Conservation (phyloP, 2,329 filamentous ascomycete species). For the Beauveria brongniartii region DNA sequence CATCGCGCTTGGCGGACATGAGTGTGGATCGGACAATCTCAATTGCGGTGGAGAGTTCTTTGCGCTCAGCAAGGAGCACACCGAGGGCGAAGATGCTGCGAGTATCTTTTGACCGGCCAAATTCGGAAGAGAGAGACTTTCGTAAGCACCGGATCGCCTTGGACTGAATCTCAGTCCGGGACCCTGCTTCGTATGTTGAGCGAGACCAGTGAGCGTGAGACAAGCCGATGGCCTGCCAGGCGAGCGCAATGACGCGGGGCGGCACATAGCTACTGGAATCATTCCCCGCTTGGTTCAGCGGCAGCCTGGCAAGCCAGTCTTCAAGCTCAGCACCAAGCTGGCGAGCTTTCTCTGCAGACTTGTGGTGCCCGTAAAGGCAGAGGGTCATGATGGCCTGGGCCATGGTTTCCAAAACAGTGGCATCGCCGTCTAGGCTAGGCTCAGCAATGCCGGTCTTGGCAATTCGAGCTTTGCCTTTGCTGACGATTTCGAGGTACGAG, state of each 20-base stretch:
- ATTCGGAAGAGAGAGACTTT: constrained; percentile 60
- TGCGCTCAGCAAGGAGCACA: constrained; percentile 78
- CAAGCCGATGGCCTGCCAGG: constrained; percentile 80
- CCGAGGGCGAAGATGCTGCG: constrained; percentile 74
- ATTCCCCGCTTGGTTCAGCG: constrained; percentile 23
- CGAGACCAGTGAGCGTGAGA: constrained; percentile 83
- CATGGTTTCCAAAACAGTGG: constrained; percentile 66
- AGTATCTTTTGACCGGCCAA: constrained; percentile 58
- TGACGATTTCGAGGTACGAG: constrained; percentile 83
- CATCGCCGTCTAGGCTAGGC: constrained; percentile 68
- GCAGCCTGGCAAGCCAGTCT: constrained; percentile 61
- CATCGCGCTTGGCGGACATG: constrained; percentile 43
- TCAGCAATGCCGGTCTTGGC: constrained; percentile 69
- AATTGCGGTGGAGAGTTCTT: constrained; percentile 73
- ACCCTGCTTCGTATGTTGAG: constrained; percentile 66
- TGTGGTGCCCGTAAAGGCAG: constrained; percentile 68
- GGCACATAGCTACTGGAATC: constrained; percentile 38
- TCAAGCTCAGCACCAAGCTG: constrained; percentile 64
- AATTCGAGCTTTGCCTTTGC: constrained; percentile 73
- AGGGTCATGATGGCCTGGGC: constrained; percentile 73
- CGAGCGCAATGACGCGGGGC: constrained; percentile 54
- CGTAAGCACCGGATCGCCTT: constrained; percentile 71
- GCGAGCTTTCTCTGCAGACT: constrained; percentile 72
- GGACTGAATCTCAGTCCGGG: constrained; percentile 63
- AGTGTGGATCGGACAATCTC: constrained; percentile 74